phyloP scores from a whole-genome alignment of 306 rosid genomes.

The Astragalus glycyphyllos region DNA sequence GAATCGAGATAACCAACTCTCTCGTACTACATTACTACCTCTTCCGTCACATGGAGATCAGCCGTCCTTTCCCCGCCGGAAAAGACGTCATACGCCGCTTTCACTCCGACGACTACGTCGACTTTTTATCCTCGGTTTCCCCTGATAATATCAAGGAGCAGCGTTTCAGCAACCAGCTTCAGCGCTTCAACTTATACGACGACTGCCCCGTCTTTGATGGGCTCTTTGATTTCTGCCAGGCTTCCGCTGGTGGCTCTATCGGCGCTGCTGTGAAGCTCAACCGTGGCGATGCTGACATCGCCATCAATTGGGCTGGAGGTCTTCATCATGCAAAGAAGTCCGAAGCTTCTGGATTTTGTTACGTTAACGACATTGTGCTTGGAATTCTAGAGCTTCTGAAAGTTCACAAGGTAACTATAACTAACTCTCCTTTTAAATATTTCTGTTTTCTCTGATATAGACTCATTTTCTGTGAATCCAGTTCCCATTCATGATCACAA shows the following conservation, averaged over 20 bases:
- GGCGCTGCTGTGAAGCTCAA: constrained; percentile 85
- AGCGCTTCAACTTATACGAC: constrained; percentile 83
- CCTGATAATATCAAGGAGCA: constrained; percentile 61
- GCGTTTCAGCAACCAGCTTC: constrained; percentile 61
- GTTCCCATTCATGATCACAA: background rate
- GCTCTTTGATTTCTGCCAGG: constrained; percentile 73
- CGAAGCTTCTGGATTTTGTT: constrained; percentile 92
- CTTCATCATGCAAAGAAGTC: constrained; percentile 85
- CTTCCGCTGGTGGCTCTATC: constrained; percentile 81
- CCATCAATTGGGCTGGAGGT: constrained; percentile 84
- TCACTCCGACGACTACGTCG: constrained; percentile 74
- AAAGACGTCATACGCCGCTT: constrained; percentile 63
- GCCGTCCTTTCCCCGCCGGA: constrained; percentile 70
- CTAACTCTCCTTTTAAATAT: background rate
- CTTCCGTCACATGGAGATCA: constrained; percentile 86
- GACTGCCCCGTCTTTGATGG: constrained; percentile 89
- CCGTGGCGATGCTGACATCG: constrained; percentile 72
- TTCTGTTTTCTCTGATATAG: background rate
- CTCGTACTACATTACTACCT: constrained; percentile 76
- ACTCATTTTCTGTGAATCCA: background rate
- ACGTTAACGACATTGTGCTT: constrained; percentile 88
- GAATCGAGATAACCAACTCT: constrained; percentile 84
- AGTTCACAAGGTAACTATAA: constrained; percentile 75
- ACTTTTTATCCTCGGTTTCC: constrained; percentile 64
- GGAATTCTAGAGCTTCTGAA: constrained; percentile 94